These are phyloP conservation scores for Kondoa malvinella DNA, from an alignment of 768 basidiomycete genomes.

Conservation along the genomic window DNA sequence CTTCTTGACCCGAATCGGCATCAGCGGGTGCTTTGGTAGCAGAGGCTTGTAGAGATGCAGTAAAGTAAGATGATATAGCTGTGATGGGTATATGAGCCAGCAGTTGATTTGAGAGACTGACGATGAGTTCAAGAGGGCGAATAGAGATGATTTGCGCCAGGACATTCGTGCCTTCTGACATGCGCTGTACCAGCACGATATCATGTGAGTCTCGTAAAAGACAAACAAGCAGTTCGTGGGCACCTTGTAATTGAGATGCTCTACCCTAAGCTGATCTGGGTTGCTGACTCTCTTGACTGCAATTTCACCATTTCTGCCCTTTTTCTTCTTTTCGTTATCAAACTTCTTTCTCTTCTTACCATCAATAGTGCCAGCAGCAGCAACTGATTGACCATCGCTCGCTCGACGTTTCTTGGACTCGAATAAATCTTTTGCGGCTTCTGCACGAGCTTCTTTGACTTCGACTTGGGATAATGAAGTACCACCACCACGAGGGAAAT, in stretches of 20 bases:
- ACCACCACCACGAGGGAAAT: conserved; percentile 86
- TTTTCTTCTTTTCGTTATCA: neutral
- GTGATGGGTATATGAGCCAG: conserved; percentile 88
- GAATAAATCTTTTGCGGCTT: conserved; percentile 60
- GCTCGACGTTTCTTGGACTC: neutral
- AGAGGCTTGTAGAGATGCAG: conserved; percentile 45
- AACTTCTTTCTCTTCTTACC: neutral
- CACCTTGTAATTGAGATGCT: neutral
- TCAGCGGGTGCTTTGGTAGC: conserved; percentile 33
- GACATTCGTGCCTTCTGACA: conserved; percentile 29
- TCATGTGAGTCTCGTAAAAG: neutral
- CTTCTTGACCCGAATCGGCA: conserved; percentile 19
- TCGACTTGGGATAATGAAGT: conserved; percentile 73
- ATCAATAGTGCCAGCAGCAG: neutral
- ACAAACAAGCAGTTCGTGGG: neutral
- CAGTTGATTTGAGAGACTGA: conserved; percentile 91
- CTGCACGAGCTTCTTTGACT: conserved; percentile 65
- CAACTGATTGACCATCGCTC: neutral
- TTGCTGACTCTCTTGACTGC: neutral
- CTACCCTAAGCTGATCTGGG: neutral
- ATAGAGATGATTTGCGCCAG: conserved; percentile 73
- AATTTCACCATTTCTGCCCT: neutral
- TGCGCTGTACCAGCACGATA: neutral
- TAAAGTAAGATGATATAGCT: conserved; percentile 65
- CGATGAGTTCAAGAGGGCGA: conserved; percentile 69